These are phyloP conservation scores for Moesziomyces sp. DNA, from an alignment of 1,284 basidiomycete species.

Conservation along the genomic window DNA sequence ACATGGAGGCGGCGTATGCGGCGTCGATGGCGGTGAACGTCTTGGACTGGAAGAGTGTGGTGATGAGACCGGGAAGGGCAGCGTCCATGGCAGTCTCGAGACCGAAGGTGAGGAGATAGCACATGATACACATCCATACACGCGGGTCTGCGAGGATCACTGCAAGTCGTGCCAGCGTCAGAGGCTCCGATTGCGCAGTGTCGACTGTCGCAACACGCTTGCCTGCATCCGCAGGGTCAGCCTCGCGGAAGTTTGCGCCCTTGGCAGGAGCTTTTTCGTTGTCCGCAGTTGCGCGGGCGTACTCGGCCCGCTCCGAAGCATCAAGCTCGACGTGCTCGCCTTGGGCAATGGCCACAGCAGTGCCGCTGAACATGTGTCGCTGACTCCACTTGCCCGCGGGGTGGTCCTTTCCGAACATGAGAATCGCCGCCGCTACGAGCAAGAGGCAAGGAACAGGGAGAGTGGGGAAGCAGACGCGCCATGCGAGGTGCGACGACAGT, in stretches of 20 bases:
- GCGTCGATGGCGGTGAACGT: constrained; percentile 72
- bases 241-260: constrained; percentile 58
- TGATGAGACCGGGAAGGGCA: constrained; percentile 72
- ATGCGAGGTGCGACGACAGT: constrained; percentile 71
- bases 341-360: constrained; percentile 65
- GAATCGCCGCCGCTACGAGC: constrained; percentile 69
- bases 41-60: constrained; percentile 67
- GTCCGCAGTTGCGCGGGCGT: constrained; percentile 41
- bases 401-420: constrained; percentile 75
- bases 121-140: constrained; percentile 75
- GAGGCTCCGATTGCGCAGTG: constrained; percentile 72
- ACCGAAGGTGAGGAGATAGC: constrained; percentile 72
- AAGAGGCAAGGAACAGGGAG: constrained; percentile 75
- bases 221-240: constrained; percentile 43
- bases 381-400: constrained; percentile 75
- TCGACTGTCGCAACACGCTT: constrained; percentile 65
- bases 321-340: constrained; percentile 67
- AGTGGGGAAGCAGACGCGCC: constrained; percentile 74
- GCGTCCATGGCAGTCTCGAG: constrained; percentile 75
- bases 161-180: constrained; percentile 69
- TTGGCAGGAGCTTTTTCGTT: constrained; percentile 54
- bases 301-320: constrained; percentile 61
- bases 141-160: constrained; percentile 70
- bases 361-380: constrained; percentile 71
- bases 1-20: constrained; percentile 69